Evolutionary conservation across 768 basidiomycete species (phyloP).

Genomic region (Tylopilus subfusipes): DNA sequence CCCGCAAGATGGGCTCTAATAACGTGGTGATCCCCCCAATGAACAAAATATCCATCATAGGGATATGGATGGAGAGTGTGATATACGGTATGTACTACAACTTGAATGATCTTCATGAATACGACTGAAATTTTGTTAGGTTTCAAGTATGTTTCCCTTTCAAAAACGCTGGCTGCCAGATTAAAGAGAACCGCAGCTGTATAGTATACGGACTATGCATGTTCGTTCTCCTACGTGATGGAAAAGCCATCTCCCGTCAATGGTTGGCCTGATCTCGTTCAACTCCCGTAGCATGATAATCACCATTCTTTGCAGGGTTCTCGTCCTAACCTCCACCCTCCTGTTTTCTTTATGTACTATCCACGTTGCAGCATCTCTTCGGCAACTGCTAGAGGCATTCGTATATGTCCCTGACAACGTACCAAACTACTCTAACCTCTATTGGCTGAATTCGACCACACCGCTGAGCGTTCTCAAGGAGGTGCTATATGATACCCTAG

Average conservation of each 20-base stretch:
- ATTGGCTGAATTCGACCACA: neutral
- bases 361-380: neutral
- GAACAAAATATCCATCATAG: neutral
- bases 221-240: neutral
- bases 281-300: neutral
- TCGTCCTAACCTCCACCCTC: neutral
- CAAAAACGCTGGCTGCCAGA: neutral
- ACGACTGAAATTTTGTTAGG: neutral
- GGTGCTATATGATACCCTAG: neutral
- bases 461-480: neutral
- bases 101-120: neutral
- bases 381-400: neutral
- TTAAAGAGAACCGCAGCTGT: neutral
- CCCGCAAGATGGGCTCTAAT: neutral
- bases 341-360: neutral
- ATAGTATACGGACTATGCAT: neutral
- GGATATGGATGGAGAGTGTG: conserved; percentile 2
- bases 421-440: neutral
- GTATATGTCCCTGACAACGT: neutral
- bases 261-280: neutral
- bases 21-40: neutral
- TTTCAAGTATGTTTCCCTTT: neutral
- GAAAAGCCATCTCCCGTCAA: neutral
- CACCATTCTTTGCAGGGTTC: neutral
- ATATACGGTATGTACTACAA: neutral